Evolutionary conservation across 306 rosid genomes (phyloP).

Genomic region (Rosa lucieae): DNA sequence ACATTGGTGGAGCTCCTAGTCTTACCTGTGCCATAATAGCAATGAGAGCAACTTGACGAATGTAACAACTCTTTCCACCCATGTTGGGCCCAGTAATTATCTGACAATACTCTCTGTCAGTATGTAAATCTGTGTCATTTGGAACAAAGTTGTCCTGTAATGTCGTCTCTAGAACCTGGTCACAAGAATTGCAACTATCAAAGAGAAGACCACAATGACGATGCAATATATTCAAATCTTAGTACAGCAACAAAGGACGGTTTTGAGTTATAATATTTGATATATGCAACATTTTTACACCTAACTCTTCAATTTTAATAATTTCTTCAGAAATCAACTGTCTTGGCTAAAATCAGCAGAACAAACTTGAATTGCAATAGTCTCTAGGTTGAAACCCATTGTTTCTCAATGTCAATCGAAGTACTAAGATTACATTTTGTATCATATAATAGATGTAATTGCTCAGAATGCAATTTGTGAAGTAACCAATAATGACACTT

Average conservation of each 20-base stretch:
- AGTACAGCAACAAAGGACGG: background rate
- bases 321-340: background rate
- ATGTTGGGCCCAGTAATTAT: constrained; percentile 96
- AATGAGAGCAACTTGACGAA: constrained; percentile 95
- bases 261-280: too few species aligned
- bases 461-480: background rate
- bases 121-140: constrained; percentile 73
- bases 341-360: background rate
- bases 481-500: background rate
- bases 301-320: background rate
- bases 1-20: background rate
- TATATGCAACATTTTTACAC: background rate
- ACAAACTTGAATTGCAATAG: background rate
- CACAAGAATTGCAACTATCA: constrained; percentile 27
- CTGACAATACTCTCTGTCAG: constrained; percentile 72
- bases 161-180: constrained; percentile 71
- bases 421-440: background rate
- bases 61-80: constrained; percentile 99
- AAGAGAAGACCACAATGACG: constrained; percentile 25
- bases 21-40: constrained; percentile 94
- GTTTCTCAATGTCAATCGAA: background rate
- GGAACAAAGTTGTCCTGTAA: constrained; percentile 90
- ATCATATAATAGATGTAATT: background rate
- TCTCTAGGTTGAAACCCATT: background rate
- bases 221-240: background rate